Conservation (phyloP, 2,329 filamentous ascomycete genomes). For the Piedraia hortae region DNA sequence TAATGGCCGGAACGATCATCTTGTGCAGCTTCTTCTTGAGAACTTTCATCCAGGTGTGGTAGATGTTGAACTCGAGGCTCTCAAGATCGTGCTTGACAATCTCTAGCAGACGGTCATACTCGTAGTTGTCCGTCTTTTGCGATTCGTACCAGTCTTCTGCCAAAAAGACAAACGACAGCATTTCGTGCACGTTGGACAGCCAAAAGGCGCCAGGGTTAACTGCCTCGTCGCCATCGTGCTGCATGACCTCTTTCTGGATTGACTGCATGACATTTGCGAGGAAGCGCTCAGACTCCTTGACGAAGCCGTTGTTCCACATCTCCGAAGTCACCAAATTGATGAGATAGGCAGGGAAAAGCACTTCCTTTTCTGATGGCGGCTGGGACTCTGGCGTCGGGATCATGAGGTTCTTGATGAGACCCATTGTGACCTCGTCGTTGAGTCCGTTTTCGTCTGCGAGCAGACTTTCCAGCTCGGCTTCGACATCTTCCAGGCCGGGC, state of each 20-base stretch:
- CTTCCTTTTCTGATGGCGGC: slow-evolving; percentile 91
- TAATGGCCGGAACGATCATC: slow-evolving; percentile 98
- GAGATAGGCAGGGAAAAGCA: slow-evolving; percentile 91
- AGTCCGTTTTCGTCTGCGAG: slow-evolving; percentile 85
- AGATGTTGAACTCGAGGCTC: slow-evolving; percentile 97
- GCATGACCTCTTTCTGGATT: slow-evolving; percentile 98
- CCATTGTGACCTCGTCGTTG: slow-evolving; percentile 91
- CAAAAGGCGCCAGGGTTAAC: slow-evolving; percentile 96
- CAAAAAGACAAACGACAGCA: slow-evolving; percentile 97
- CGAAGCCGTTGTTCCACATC: slow-evolving; percentile 99
- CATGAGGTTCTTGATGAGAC: slow-evolving; percentile 85
- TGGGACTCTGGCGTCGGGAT: slow-evolving; percentile 71
- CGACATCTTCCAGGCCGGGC: slow-evolving; percentile 65
- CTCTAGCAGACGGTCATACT: slow-evolving; percentile 88
- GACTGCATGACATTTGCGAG: slow-evolving; percentile 98
- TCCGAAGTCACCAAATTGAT: slow-evolving; percentile 98
- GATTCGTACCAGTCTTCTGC: slow-evolving; percentile 99
- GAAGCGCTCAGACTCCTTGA: slow-evolving; percentile 97
- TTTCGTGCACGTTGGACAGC: slow-evolving; percentile 97
- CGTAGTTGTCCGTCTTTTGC: slow-evolving; percentile 97
- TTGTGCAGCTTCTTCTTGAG: slow-evolving; percentile 97
- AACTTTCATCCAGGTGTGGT: slow-evolving; percentile 99
- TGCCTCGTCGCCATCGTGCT: slow-evolving; percentile 87
- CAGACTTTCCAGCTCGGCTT: slow-evolving; percentile 78
- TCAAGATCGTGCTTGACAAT: slow-evolving; percentile 98